These are phyloP conservation scores for Delphinella strobiligena DNA, from an alignment of 2,329 filamentous ascomycete species.

Conservation along the genomic window DNA sequence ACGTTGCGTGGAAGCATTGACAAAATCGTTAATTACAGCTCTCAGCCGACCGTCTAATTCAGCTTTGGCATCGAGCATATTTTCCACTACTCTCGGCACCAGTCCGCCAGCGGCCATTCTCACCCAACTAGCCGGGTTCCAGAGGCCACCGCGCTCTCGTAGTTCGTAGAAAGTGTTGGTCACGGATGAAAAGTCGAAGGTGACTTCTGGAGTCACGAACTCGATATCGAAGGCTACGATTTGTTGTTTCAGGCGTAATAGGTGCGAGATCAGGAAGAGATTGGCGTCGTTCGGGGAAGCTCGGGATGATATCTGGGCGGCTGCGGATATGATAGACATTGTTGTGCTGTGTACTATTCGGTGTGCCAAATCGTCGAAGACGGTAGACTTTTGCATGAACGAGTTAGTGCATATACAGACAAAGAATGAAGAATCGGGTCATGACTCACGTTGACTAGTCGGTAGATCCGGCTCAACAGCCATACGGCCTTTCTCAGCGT, in stretches of 20 bases:
- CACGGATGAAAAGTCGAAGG: conserved; percentile 54
- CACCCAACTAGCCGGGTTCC: conserved; percentile 52
- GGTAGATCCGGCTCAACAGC: conserved; percentile 57
- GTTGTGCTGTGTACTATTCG: conserved; percentile 87
- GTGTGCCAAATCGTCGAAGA: conserved; percentile 62
- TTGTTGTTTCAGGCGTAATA: conserved; percentile 90
- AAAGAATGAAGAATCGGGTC: not conserved
- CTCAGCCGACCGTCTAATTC: conserved; percentile 52
- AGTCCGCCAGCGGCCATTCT: conserved; percentile 41
- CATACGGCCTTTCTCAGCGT: conserved; percentile 56
- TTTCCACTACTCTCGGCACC: conserved; percentile 54
- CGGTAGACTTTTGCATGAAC: conserved; percentile 38
- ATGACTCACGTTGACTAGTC: conserved; percentile 49
- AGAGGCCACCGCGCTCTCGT: conserved; percentile 51
- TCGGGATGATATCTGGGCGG: conserved; percentile 50
- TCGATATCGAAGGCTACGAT: conserved; percentile 93
- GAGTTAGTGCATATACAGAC: no score
- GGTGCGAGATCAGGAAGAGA: conserved; percentile 87
- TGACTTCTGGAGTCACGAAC: conserved; percentile 52
- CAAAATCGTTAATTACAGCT: conserved; percentile 54
- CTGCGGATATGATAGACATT: conserved; percentile 65
- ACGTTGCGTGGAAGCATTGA: conserved; percentile 41
- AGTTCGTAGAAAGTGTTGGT: conserved; percentile 57
- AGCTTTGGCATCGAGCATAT: conserved; percentile 60
- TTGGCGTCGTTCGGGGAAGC: conserved; percentile 62